phyloP scores from a whole-genome alignment of 2,329 filamentous ascomycete genomes.

The Ilyonectria robusta region DNA sequence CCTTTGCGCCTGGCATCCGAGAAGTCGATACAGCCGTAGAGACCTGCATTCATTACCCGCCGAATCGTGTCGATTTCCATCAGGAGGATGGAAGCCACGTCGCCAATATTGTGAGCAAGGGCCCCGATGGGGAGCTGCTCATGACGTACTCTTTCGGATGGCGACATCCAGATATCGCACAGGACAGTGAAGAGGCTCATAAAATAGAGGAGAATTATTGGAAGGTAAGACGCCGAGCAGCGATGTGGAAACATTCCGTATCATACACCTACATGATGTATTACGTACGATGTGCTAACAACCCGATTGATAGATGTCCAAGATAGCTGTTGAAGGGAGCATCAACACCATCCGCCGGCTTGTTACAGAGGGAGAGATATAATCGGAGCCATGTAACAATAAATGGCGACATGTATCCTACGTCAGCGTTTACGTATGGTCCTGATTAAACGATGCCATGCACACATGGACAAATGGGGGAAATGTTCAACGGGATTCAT shows the following conservation, averaged over 20 bases:
- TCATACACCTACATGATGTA: no score
- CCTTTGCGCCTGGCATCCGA: slow-evolving; percentile 39
- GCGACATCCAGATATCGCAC: slow-evolving; percentile 46
- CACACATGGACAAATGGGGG: no score
- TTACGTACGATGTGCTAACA: not conserved
- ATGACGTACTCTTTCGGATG: slow-evolving; percentile 54
- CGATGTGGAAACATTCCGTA: no score
- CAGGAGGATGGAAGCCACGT: slow-evolving; percentile 52
- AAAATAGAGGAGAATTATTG: not conserved
- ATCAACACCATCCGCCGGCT: not conserved
- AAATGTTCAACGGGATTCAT: no score
- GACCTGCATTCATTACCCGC: slow-evolving; percentile 48
- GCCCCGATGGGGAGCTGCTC: slow-evolving; percentile 45
- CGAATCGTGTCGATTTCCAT: slow-evolving; percentile 51
- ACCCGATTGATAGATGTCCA: not conserved
- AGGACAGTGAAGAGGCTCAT: slow-evolving; percentile 45
- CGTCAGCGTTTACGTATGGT: no score
- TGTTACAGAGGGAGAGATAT: not conserved
- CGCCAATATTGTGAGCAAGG: slow-evolving; percentile 50
- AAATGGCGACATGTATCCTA: no score
- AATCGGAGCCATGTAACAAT: not conserved
- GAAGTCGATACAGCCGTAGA: slow-evolving; percentile 40
- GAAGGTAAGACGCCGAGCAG: not conserved
- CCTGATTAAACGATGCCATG: no score
- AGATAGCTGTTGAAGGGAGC: not conserved